phyloP scores from a whole-genome alignment of 139 green algal species.

The Coelastrella sp. region DNA sequence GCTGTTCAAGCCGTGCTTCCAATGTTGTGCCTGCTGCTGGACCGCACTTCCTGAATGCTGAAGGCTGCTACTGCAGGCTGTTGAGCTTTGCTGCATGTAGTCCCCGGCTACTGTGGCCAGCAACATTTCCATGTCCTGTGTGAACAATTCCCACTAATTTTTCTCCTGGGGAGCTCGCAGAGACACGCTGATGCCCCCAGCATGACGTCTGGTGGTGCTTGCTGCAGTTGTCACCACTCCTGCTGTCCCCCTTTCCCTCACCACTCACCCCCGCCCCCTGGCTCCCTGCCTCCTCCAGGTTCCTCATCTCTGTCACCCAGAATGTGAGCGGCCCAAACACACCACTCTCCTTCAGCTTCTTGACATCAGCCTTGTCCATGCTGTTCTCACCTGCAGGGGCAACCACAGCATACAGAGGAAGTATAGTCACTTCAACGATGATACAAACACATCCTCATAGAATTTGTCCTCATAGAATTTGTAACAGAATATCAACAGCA shows the following conservation, averaged over 20 bases:
- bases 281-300: slow-evolving; percentile 48
- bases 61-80: neutral
- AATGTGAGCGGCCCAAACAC: slow-evolving; percentile 85
- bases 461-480: neutral
- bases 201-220: neutral
- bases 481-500: too few relatives aligned
- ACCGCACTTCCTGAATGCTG: neutral
- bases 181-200: neutral
- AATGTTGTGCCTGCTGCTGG: neutral
- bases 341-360: slow-evolving; percentile 52
- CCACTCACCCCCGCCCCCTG: slow-evolving; percentile 14
- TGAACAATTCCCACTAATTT: too few relatives aligned
- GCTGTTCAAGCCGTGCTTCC: too few relatives aligned
- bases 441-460: neutral
- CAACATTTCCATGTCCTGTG: too few relatives aligned
- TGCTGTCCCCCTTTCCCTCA: too few relatives aligned
- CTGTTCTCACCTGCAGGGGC: slow-evolving; percentile 38
- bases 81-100: too few relatives aligned
- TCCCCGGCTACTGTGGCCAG: too few relatives aligned
- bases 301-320: slow-evolving; percentile 85
- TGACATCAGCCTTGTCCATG: slow-evolving; percentile 48
- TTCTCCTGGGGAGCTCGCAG: too few relatives aligned
- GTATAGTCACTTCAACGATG: neutral
- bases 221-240: too few relatives aligned
- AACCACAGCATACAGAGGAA: neutral